phyloP scores from a whole-genome alignment of 1,139 yeast genomes.

The Geotrichum europaeum region DNA sequence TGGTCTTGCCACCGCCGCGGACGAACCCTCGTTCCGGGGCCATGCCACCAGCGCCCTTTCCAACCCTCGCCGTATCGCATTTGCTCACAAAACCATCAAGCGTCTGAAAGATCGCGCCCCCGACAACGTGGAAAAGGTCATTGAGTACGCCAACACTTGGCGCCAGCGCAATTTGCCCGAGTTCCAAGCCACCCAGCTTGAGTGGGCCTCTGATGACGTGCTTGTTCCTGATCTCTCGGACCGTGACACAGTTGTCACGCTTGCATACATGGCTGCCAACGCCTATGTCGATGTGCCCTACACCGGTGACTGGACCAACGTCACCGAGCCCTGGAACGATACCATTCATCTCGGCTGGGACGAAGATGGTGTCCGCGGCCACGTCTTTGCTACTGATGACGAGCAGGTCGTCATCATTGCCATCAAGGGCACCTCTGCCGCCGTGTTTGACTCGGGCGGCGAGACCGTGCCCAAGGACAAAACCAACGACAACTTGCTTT shows the following conservation, averaged over 20 bases:
- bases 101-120: constrained; percentile 58
- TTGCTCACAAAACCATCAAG: constrained; percentile 31
- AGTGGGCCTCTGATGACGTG: constrained; percentile 35
- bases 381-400: constrained; percentile 67
- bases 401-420: constrained; percentile 67
- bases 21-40: background rate
- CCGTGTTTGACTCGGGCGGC: constrained; percentile 69
- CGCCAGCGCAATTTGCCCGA: constrained; percentile 18
- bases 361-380: constrained; percentile 80
- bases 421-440: constrained; percentile 89
- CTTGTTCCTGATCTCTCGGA: constrained; percentile 70
- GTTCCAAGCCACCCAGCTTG: constrained; percentile 22
- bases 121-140: constrained; percentile 57
- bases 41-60: constrained; percentile 5
- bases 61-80: constrained; percentile 1
- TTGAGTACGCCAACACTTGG: constrained; percentile 47
- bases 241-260: constrained; percentile 59
- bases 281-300: constrained; percentile 80
- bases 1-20: constrained; percentile 2
- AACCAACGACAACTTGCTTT: constrained; percentile 76
- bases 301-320: constrained; percentile 85
- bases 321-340: constrained; percentile 53
- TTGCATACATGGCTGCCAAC: constrained; percentile 85
- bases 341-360: constrained; percentile 70
- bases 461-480: constrained; percentile 78